phyloP scores from a whole-genome alignment of 106 monocot species.

The Gastrodia elata region DNA sequence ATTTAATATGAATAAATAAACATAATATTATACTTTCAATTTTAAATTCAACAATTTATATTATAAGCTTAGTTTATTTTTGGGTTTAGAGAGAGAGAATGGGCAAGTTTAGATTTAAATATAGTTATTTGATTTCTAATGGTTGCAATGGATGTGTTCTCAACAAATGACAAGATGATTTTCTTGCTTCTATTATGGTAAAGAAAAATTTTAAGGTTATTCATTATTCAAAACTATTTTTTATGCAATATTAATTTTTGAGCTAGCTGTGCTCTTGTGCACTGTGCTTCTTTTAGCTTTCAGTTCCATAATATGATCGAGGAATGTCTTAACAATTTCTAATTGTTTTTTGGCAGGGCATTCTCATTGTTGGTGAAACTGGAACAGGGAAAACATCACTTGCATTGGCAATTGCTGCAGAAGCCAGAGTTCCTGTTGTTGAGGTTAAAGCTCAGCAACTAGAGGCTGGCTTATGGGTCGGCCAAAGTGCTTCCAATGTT shows the following conservation, averaged over 20 bases:
- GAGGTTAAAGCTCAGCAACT: slow-evolving; percentile 73
- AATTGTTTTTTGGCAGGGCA: slow-evolving; percentile 44
- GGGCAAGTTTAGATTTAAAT: no score
- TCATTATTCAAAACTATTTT: background rate
- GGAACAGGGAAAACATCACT: slow-evolving; percentile 90
- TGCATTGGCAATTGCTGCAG: slow-evolving; percentile 84
- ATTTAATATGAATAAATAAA: no score
- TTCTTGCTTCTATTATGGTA: background rate
- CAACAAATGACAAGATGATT: background rate
- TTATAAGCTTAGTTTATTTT: no score
- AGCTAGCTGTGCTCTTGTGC: background rate
- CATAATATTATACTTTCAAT: no score
- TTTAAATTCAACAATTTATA: no score
- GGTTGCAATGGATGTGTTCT: no score
- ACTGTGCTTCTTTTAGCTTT: background rate
- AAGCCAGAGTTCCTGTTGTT: slow-evolving; percentile 83
- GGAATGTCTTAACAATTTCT: background rate
- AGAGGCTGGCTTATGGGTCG: slow-evolving; percentile 83
- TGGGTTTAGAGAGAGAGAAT: no score
- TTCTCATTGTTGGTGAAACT: slow-evolving; percentile 87
- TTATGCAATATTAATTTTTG: background rate
- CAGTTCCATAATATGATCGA: background rate
- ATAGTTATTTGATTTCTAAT: no score
- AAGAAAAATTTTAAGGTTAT: background rate
- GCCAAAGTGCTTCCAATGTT: slow-evolving; percentile 93